Percentiles rank a stretch among this genome's conserved stretches.
Conservation (phyloP, 164 flowering plant species). For the Magnolia changhungtana region DNA sequence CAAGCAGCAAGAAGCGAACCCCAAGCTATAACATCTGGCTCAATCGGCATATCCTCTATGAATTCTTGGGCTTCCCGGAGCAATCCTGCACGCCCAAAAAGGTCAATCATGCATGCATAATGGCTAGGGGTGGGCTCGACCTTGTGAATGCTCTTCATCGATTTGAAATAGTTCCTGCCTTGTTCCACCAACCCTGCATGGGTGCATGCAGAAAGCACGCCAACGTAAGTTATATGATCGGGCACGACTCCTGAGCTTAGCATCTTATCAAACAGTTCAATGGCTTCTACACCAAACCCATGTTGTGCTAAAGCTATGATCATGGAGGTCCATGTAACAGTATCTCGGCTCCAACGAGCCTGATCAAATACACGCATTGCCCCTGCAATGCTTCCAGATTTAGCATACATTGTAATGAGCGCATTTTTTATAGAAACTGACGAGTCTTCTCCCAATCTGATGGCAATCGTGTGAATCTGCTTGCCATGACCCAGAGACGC, state of each 20-base stretch:
- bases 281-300: conserved; percentile 68
- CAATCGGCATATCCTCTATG: conserved; percentile 66
- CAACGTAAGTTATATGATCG: conserved; percentile 87
- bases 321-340: conserved; percentile 90
- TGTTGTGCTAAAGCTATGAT: conserved; percentile 81
- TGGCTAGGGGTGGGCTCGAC: conserved; percentile 71
- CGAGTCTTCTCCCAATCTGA: conserved; percentile 47
- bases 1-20: conserved; percentile 86
- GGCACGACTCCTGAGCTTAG: conserved; percentile 47
- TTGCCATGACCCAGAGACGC: conserved; percentile 70
- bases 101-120: conserved; percentile 82
- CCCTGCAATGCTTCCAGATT: conserved; percentile 53
- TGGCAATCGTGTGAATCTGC: conserved; percentile 61
- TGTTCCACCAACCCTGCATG: conserved; percentile 69
- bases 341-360: conserved; percentile 37
- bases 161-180: conserved; percentile 47
- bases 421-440: conserved; percentile 75
- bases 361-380: conserved; percentile 53
- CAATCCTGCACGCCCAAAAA: conserved; percentile 78
- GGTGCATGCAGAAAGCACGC: conserved; percentile 81
- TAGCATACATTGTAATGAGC: conserved; percentile 74
- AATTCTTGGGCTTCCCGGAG: conserved; percentile 61
- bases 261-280: conserved; percentile 70
- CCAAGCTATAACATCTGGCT: conserved; percentile 82
- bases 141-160: conserved; percentile 52